Evolutionary conservation across 1,139 yeast genomes (phyloP), one percentile per base, ranked within the genome.

Genomic region (Lodderomyces theae): DNA sequence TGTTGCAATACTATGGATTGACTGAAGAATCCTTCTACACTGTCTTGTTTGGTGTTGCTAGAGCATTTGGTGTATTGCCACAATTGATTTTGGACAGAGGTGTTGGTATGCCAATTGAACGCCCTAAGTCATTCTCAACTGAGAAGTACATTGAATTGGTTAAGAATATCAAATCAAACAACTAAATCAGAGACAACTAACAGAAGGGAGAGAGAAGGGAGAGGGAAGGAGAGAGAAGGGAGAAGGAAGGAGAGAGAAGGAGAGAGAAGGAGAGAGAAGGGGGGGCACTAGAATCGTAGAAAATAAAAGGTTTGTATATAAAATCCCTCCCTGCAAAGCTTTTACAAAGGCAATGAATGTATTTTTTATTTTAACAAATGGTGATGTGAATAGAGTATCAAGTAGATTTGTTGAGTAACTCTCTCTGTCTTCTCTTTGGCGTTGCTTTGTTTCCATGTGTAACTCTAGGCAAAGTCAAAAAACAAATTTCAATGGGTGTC

Each of bases 61-160:
- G 98, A 76, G 96, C 97, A 44, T 81, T 92, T 52, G 98, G 98
- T 76, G 97, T 92, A 51, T 79, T 90, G 66, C 95, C 97, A 51
- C 97, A 90, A 76, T 79, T 90, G 72, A 88, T 90, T 67, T 83
- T 90, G 72, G 97, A 90, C 77, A 80, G 98, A 67, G 95, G 95
- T 64, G 74, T 89, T 52, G 98, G 97, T 63, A 68, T 86, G 67
- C 88, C 98, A 59, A 87, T 90, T 63, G 98, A 90, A 78, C 86
- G 98, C 76, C 97, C 97, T 72, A 90, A 90, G 78, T 86, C 95
- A 54, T 83, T 89, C 84, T 85, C 95, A 55, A 78, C 83, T 50
- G 79, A 77, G 63, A 78, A 78, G 64, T 78, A 77, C 74, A 76
- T 74, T 60, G 82, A 77, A 66, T 68, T 78, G 66, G 82, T 77